phyloP scores from a whole-genome alignment of 2,329 filamentous ascomycete genomes.

The Claviceps africana region DNA sequence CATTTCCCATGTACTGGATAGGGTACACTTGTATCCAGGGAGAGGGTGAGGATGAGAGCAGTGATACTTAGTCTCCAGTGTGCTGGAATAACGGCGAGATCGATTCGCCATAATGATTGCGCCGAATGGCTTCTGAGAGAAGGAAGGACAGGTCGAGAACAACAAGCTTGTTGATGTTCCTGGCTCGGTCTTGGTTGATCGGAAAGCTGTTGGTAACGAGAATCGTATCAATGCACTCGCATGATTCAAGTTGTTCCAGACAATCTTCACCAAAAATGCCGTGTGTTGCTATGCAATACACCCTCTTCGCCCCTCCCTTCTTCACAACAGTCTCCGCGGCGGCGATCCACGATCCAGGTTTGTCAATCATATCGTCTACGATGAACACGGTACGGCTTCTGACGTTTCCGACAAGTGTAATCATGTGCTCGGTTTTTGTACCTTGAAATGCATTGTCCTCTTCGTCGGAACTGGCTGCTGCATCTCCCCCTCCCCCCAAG shows the following conservation, averaged over 20 bases:
- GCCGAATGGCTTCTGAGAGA: slow-evolving; percentile 79
- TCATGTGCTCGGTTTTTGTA: slow-evolving; percentile 76
- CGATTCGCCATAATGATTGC: slow-evolving; percentile 92
- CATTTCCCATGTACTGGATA: background rate
- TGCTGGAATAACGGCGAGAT: slow-evolving; percentile 58
- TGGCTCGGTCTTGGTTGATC: slow-evolving; percentile 60
- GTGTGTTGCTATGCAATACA: slow-evolving; percentile 96
- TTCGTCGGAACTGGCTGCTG: slow-evolving; percentile 70
- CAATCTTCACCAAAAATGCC: slow-evolving; percentile 86
- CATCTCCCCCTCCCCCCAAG: slow-evolving; percentile 74
- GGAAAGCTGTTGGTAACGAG: slow-evolving; percentile 97
- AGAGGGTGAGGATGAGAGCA: background rate
- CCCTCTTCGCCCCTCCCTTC: slow-evolving; percentile 76
- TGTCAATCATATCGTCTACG: slow-evolving; percentile 98
- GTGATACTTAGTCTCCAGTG: slow-evolving; percentile 34
- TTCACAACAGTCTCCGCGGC: slow-evolving; percentile 95
- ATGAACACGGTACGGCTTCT: slow-evolving; percentile 80
- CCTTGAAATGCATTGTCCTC: slow-evolving; percentile 83
- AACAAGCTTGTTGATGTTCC: slow-evolving; percentile 66
- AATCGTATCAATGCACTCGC: slow-evolving; percentile 85
- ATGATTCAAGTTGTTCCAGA: slow-evolving; percentile 77
- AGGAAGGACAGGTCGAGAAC: slow-evolving; percentile 81
- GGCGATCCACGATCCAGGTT: slow-evolving; percentile 90
- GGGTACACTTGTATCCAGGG: slow-evolving; percentile 2
- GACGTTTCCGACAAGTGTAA: slow-evolving; percentile 94